A percentile compares a stretch with the other conserved stretches of the same genome.
These are phyloP conservation scores for Cicer bijugum DNA, from an alignment of 306 rosid species.

Conservation along the genomic window DNA sequence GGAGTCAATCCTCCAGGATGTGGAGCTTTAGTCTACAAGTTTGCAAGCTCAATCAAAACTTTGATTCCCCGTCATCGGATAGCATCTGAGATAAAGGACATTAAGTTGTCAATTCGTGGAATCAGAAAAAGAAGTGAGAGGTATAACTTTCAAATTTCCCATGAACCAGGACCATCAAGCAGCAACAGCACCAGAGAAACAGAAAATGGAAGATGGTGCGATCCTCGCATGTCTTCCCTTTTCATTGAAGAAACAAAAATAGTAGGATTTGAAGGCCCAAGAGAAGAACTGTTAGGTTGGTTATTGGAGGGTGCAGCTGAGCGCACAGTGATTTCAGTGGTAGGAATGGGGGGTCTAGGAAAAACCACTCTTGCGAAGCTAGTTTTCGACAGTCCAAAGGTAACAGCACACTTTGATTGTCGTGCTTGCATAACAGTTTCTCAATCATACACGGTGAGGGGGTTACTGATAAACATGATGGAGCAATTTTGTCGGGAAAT, in stretches of 20 bases:
- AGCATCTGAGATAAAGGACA: slow-evolving; percentile 5
- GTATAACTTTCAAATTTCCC: slow-evolving; percentile 24
- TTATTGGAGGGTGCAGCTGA: neutral
- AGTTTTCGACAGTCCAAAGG: slow-evolving; percentile 19
- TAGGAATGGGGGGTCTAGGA: slow-evolving; percentile 30
- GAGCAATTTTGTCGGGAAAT: slow-evolving; percentile 13
- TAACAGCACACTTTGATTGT: neutral
- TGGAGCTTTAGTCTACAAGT: neutral
- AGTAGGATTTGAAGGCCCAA: slow-evolving; percentile 11
- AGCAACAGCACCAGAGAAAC: neutral
- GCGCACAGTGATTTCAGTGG: slow-evolving; percentile 32
- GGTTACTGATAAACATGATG: neutral
- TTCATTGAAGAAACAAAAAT: slow-evolving; percentile 26
- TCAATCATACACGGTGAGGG: slow-evolving; percentile 10
- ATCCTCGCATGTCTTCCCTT: slow-evolving; percentile 31
- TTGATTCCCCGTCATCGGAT: slow-evolving; percentile 3
- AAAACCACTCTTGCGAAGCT: slow-evolving; percentile 29
- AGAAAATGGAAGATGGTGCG: neutral
- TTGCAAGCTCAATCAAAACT: neutral
- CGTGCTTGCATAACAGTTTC: slow-evolving; percentile 20
- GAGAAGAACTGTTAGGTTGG: neutral
- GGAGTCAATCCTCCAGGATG: neutral
- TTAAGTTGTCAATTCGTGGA: neutral
- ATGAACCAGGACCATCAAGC: neutral
- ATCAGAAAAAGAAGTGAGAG: slow-evolving; percentile 25